Conservation (phyloP, 345 rosid genomes). For the Eucalyptus pauciflora region DNA sequence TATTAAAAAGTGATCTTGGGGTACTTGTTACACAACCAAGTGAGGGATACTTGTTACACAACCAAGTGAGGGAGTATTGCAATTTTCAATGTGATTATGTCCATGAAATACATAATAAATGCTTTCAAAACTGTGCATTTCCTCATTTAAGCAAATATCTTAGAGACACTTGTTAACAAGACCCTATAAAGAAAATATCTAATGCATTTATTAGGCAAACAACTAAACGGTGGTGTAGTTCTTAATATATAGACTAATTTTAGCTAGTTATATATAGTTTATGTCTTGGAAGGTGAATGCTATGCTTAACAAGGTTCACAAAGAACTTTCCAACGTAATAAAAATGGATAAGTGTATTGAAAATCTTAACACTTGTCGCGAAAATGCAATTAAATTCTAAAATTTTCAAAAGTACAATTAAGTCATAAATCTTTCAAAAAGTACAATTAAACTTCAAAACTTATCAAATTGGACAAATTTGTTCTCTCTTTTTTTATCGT, state of each 20-base stretch:
- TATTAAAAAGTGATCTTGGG: not conserved
- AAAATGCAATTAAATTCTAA: no score
- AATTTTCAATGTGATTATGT: not conserved
- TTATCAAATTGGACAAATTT: not conserved
- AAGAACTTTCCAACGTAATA: not conserved
- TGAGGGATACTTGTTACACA: not conserved
- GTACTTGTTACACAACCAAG: not conserved
- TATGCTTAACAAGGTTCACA: not conserved
- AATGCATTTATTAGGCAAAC: not conserved
- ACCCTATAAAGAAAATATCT: not conserved
- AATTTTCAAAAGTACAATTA: no score
- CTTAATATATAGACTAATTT: not conserved
- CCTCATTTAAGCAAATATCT: not conserved
- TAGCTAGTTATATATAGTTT: not conserved
- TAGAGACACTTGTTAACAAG: not conserved
- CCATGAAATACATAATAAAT: not conserved
- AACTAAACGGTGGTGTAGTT: not conserved
- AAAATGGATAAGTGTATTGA: not conserved
- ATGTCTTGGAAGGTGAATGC: not conserved
- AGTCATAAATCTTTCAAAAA: no score
- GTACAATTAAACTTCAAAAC: not conserved
- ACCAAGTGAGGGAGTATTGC: not conserved
- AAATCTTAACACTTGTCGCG: rapidly evolving
- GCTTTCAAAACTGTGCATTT: not conserved
- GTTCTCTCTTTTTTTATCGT: no score